Conservation (phyloP, 805 yeast genomes). For the Lachancea dasiensis region DNA sequence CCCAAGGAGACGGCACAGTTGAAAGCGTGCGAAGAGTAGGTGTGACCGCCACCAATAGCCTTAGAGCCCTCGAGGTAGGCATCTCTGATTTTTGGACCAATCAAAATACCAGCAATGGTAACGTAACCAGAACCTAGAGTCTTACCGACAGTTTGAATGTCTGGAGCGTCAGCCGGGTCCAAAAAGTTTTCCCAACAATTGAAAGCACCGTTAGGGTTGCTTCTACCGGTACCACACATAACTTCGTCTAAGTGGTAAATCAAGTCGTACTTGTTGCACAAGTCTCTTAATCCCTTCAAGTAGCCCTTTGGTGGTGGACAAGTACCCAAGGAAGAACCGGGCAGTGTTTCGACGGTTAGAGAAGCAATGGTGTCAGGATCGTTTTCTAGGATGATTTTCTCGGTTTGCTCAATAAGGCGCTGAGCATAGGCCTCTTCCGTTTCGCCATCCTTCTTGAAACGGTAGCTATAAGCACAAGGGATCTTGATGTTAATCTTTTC, state of each 20-base stretch:
- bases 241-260: constrained; percentile 49
- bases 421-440: constrained; percentile 37
- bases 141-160: constrained; percentile 45
- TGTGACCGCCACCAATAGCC: constrained; percentile 41
- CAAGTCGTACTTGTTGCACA: constrained; percentile 48
- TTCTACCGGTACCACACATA: constrained; percentile 53
- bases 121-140: constrained; percentile 45
- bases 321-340: constrained; percentile 44
- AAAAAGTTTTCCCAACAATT: constrained; percentile 43
- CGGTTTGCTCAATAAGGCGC: constrained; percentile 37
- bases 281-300: constrained; percentile 39
- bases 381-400: constrained; percentile 36
- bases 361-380: constrained; percentile 42
- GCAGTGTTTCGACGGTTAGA: constrained; percentile 41
- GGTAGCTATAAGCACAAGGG: constrained; percentile 35
- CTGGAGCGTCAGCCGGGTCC: constrained; percentile 38
- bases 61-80: constrained; percentile 38
- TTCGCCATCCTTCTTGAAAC: constrained; percentile 31
- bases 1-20: constrained; percentile 43
- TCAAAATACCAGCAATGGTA: constrained; percentile 42
- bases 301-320: constrained; percentile 42
- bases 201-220: constrained; percentile 37
- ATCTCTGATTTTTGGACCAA: constrained; percentile 37
- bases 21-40: constrained; percentile 46
- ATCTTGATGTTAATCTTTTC: constrained; percentile 22